Evolutionary conservation across 176 grass and related monocot genomes (phyloP), one percentile per base, ranked within the genome.

Genomic region (Tillandsia leiboldiana): DNA sequence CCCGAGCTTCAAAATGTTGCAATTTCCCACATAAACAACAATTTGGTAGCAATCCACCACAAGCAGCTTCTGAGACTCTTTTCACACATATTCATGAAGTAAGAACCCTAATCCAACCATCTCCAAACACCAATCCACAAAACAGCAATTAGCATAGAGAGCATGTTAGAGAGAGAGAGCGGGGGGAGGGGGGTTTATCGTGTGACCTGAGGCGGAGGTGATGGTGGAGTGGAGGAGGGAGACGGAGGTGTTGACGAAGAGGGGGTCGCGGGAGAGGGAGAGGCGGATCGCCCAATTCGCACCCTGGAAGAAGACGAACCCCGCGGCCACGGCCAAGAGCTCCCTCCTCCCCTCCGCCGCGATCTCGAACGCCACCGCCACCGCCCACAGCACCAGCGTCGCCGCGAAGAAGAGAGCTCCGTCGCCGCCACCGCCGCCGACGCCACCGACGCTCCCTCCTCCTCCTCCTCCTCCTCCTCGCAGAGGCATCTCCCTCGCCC

Each of bases 231-330:
- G 94, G 51, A 99, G 87, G 14, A 99, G 90, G 14, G 89, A 99
- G 20, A 88, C 89, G 28, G 84, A 79, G 65, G 94, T 99, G 80
- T 99, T 99, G 70, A 99, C 82, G 70, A 99, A 83, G 72, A 93
- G 77, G 18, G 94, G 86, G 69, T 84, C 87, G 58, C 78, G 79
- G 62, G 84, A 99, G 72, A 87, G 68, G 48, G 87, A 75, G 51
- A 75, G 73, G 70, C 88, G 89, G 11, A 92, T 71, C 51, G 78
- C 82, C 49, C 56, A 71, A 80, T 93, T 97, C 26, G 94, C 89
- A 12, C 77, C 78, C 71, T 99, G 89, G 82, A 99, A 99, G 86
- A 93, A 99, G 62, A 86, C 73, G 50, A 99, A 87, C 17, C 87
- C 89, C 20, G 79, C 81, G 54, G 83, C 86, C 65, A 93, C 77